Conservation (phyloP, 345 rosid species). For the Eucalyptus rudis region DNA sequence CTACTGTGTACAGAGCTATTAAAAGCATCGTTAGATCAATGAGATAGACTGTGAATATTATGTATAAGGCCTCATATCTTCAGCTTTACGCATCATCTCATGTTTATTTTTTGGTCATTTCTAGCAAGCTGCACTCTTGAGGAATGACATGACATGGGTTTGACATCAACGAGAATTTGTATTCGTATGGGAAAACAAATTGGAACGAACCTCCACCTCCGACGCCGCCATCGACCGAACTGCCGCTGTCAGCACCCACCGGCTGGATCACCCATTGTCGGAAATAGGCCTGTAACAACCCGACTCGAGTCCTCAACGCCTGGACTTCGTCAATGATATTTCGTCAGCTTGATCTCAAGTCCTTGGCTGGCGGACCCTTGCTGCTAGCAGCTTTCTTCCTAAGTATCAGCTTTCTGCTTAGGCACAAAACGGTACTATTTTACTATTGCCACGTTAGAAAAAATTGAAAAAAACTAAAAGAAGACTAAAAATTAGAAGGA, state of each 20-base stretch:
- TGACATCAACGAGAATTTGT: neutral
- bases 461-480: no score
- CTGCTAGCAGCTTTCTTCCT: neutral
- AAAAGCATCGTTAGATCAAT: conserved; percentile 1
- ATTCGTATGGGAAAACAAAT: neutral
- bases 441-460: no score
- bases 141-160: neutral
- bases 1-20: neutral
- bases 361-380: neutral
- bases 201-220: neutral
- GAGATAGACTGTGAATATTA: neutral
- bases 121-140: neutral
- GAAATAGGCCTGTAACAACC: neutral
- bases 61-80: neutral
- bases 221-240: neutral
- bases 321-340: neutral
- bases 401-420: neutral
- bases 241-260: neutral
- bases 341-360: neutral
- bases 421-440: neutral
- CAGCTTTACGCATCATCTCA: neutral
- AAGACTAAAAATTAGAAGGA: no score
- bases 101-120: neutral
- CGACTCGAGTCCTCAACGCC: neutral
- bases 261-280: neutral